Conservation (phyloP, 768 basidiomycete genomes). For the Pleurotus giganteus region DNA sequence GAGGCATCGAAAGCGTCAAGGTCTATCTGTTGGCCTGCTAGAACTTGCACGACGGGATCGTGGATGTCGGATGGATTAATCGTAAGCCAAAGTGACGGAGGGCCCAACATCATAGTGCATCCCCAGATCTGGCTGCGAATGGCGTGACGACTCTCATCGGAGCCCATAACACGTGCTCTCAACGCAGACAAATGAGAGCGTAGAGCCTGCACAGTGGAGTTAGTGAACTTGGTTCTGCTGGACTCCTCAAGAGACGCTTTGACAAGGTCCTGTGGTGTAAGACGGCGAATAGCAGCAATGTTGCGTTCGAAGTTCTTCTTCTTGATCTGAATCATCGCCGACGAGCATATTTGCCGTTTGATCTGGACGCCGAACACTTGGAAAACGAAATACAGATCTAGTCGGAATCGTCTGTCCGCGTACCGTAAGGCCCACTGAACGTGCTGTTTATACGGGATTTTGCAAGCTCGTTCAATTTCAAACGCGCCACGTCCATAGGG, state of each 20-base stretch:
- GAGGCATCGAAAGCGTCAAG: constrained; percentile 32
- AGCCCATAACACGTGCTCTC: constrained; percentile 22
- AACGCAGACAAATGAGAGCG: constrained; percentile 23
- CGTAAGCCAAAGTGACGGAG: constrained; percentile 40
- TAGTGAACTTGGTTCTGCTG: constrained; percentile 14
- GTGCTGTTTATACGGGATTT: constrained; percentile 18
- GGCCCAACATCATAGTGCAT: constrained; percentile 23
- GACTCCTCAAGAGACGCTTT: constrained; percentile 34
- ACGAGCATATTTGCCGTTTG: constrained; percentile 19
- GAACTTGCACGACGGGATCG: constrained; percentile 43
- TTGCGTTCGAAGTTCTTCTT: constrained; percentile 20
- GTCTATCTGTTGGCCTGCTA: constrained; percentile 41
- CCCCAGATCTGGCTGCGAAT: constrained; percentile 35
- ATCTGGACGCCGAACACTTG: constrained; percentile 25
- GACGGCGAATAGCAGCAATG: constrained; percentile 14
- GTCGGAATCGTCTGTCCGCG: constrained; percentile 25
- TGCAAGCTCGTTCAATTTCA: background rate
- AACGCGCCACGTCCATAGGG: constrained; percentile 17
- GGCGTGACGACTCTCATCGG: constrained; percentile 26
- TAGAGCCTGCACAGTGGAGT: constrained; percentile 24
- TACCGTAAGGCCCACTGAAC: constrained; percentile 23
- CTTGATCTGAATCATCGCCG: constrained; percentile 31
- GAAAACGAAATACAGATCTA: constrained; percentile 26
- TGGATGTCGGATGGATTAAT: constrained; percentile 39
- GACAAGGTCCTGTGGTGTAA: constrained; percentile 27